Base-by-base conservation (phyloP, 805 yeast species). In the Candida sphagnicola region DNA sequence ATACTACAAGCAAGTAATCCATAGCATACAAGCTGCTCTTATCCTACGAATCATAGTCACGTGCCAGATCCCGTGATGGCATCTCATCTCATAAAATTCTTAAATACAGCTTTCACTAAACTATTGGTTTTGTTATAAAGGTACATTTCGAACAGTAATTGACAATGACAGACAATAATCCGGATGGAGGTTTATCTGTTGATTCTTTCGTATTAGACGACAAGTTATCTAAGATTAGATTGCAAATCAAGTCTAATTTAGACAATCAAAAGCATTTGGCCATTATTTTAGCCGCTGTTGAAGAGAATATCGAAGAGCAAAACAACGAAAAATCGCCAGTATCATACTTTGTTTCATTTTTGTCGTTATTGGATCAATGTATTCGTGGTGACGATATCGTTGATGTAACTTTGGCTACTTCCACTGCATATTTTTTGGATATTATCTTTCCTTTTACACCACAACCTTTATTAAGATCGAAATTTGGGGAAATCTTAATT, bases 261-360 rank as follows among this genome's bases (percentile, higher is more conserved):
- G 88, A 83, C 17, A 86, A 89, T 59, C 97, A 89, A 64, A 85
- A 83, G 54, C 88, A 84, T 55, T 70, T 86, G 46, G 95, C 96
- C 6, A 64, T 87, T 18, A 81, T 91, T 40, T 71, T 93, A 35
- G 75, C 83, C 16, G 95, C 97, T 3, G 90, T 93, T 35, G 99
- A 93, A 57, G 96, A 87, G 50, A 86, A 86, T 49, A 74, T 93
- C 31, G 70, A 74, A 31, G 88, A 80, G 46, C 85, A 82, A 49
- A 70, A 72, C 31, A 77, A 77, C 36, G 72, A 73, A 34, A 71
- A 67, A 42, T 70, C 85, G 12, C 81, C 96, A 18, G 82, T 86
- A 18, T 82, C 95, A 0, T 93, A 93, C 60, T 81, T 89, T 51
- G 80, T 90, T 13, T 85, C 96, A 0, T 82, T 91, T 46, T 63